Conservation (phyloP, 345 rosid genomes). For the Syzygium aqueum region DNA sequence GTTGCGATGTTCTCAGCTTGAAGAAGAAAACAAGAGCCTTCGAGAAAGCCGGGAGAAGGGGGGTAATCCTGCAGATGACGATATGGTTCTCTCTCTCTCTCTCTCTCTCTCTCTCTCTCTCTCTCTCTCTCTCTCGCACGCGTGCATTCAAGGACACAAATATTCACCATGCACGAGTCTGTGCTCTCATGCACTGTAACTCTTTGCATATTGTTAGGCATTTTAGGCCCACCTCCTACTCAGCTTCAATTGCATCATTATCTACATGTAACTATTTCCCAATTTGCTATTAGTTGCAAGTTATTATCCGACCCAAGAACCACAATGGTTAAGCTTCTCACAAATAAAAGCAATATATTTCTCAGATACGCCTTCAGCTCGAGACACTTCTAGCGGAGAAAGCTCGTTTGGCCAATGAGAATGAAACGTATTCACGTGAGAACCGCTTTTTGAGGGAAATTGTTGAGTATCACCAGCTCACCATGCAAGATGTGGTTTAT, state of each 20-base stretch:
- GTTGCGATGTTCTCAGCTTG: slow-evolving; percentile 77
- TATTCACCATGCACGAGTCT: neutral
- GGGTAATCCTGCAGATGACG: slow-evolving; percentile 77
- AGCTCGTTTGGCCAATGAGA: slow-evolving; percentile 88
- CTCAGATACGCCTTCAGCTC: slow-evolving; percentile 88
- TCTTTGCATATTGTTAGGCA: neutral
- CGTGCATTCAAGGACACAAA: neutral
- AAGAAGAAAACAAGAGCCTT: slow-evolving; percentile 81
- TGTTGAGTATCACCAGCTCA: slow-evolving; percentile 89
- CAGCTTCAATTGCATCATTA: neutral
- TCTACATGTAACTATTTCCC: neutral
- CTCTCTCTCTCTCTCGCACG: neutral
- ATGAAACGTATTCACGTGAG: slow-evolving; percentile 74
- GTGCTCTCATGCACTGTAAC: neutral
- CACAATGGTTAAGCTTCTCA: neutral
- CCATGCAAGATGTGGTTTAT: slow-evolving; percentile 95
- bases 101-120: neutral
- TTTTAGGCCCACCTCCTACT: neutral
- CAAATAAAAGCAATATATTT: neutral
- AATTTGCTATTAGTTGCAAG: neutral
- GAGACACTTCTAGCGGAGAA: slow-evolving; percentile 95
- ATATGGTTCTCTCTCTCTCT: slow-evolving; percentile 36
- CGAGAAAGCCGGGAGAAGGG: slow-evolving; percentile 85
- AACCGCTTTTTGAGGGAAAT: slow-evolving; percentile 91
- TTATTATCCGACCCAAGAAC: neutral